Percentiles rank a stretch among this genome's conserved stretches.
phyloP scores from a whole-genome alignment of 169 alveolate genomes.

The Babesia bigemina region DNA sequence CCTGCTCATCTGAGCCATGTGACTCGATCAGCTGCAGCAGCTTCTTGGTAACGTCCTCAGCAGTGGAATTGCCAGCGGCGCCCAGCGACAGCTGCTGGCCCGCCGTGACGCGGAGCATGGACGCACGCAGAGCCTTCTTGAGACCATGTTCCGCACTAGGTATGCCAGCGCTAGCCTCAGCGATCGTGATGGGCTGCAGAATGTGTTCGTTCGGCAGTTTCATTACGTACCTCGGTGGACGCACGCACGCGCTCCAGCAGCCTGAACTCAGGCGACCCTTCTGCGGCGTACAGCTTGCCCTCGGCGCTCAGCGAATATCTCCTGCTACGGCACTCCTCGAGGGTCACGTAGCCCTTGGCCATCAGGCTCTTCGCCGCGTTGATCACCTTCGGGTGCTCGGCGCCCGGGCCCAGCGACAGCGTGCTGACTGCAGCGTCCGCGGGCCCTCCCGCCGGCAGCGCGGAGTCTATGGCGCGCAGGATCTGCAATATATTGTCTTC shows the following conservation, averaged over 20 bases:
- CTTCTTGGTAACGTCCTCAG: constrained; percentile 32
- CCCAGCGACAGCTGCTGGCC: constrained; percentile 38
- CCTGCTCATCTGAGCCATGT: constrained; percentile 22
- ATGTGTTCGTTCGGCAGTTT: not conserved
- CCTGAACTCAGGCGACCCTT: constrained; percentile 79
- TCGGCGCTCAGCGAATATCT: constrained; percentile 72
- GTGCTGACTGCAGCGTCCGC: constrained; percentile 48
- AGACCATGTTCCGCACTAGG: constrained; percentile 26
- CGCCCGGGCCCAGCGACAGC: constrained; percentile 49
- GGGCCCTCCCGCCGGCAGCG: constrained; percentile 37
- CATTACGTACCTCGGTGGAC: constrained; percentile 26
- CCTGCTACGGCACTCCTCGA: constrained; percentile 61
- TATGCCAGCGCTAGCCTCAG: constrained; percentile 28
- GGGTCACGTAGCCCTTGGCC: constrained; percentile 75
- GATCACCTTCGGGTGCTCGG: constrained; percentile 77
- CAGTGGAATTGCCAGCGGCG: constrained; percentile 12
- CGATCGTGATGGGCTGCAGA: constrained; percentile 14
- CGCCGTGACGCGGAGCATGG: constrained; percentile 18
- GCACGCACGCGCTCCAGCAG: constrained; percentile 64
- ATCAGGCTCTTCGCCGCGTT: constrained; percentile 79
- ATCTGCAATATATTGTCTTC: constrained; percentile 52
- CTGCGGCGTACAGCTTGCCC: constrained; percentile 67
- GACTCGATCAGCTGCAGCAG: constrained; percentile 21
- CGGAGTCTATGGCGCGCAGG: constrained; percentile 39
- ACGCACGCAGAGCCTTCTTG: constrained; percentile 49